phyloP scores from a whole-genome alignment of 345 rosid genomes.

The Populus euphratica region DNA sequence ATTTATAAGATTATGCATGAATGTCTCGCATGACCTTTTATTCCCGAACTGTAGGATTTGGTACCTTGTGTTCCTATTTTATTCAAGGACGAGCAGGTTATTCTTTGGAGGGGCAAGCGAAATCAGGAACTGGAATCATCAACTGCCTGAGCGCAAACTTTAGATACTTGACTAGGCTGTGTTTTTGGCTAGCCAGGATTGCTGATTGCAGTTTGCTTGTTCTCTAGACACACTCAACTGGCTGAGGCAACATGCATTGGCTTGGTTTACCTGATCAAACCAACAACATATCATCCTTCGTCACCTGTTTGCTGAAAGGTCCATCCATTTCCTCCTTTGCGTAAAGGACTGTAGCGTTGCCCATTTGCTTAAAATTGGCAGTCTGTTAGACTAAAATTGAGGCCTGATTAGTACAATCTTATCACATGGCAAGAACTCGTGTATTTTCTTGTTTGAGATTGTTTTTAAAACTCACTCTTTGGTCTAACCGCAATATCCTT shows the following conservation, averaged over 20 bases:
- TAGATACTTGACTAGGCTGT: slow-evolving; percentile 3
- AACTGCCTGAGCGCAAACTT: neutral
- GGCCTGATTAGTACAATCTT: neutral
- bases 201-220: neutral
- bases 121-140: slow-evolving; percentile 10
- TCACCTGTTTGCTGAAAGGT: neutral
- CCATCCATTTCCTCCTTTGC: neutral
- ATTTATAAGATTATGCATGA: neutral
- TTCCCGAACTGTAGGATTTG: slow-evolving; percentile 55
- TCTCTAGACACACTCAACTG: neutral
- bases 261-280: neutral
- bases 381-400: neutral
- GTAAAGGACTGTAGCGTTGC: neutral
- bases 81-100: slow-evolving; percentile 82
- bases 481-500: neutral
- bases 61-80: slow-evolving; percentile 79
- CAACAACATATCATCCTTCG: neutral
- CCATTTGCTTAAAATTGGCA: neutral
- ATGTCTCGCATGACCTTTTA: neutral
- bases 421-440: neutral
- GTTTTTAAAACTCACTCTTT: neutral
- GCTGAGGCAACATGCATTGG: neutral
- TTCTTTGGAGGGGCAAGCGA: slow-evolving; percentile 72
- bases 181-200: neutral
- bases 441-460: neutral